Base-by-base conservation (phyloP, 2,329 filamentous ascomycete species). In the Pseudopyricularia cyperi region DNA sequence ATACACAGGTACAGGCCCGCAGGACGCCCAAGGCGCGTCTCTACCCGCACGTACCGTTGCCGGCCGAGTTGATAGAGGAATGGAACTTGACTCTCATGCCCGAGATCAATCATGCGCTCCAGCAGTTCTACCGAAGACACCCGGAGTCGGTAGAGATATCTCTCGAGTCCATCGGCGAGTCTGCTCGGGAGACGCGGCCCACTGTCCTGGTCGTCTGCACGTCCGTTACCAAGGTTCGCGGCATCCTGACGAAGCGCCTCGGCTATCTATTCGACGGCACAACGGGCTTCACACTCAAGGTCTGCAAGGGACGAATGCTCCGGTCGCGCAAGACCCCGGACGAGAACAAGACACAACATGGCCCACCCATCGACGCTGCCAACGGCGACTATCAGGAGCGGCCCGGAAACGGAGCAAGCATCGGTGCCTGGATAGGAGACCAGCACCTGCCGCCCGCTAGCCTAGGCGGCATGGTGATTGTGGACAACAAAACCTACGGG, bases 381-480 rank as follows among this genome's bases (percentile, higher is more conserved):
- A 95, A 94, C 60, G 81, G 82, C 1, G 82, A 81, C 54, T 91
- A 88, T 62, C 90, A 97, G 65, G 74, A 83, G 59, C 77, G 78
- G 22, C 91, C 91, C 1, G 68, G 80, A 0, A 95, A 90, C 58
- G 91, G 91, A 1, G 91, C 91, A 7, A 95, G 89, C 44, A 96
- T 97, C 54, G 91, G 91, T 7, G 90, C 90, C 1, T 96, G 88
- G 73, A 82, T 87, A 50, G 85, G 87, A 53, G 81, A 89, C 57
- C 82, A 87, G 46, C 91, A 96, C 62, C 72, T 96, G 3, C 89
- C 90, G 6, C 89, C 91, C 2, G 91, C 95, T 3, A 94, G 89
- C 32, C 89, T 95, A 58, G 91, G 91, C 12, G 91, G 91, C 8
- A 76, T 95, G 4, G 81, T 97, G 39, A 71, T 93, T 32, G 81